phyloP scores from a whole-genome alignment of 2,329 filamentous ascomycete genomes.

The Phoma sp. region DNA sequence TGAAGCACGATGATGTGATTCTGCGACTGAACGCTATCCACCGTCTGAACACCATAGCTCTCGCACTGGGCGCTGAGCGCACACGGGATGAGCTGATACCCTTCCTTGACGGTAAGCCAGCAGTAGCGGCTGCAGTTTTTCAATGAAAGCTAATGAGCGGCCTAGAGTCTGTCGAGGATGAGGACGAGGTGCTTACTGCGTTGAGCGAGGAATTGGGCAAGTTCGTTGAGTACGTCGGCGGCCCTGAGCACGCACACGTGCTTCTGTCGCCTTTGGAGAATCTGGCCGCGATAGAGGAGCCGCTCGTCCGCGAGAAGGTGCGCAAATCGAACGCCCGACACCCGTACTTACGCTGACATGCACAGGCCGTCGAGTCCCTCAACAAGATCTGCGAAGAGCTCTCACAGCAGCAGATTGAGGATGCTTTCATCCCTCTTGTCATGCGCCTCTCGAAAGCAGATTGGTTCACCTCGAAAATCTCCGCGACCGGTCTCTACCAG shows the following conservation, averaged over 20 bases:
- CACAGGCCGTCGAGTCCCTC: conserved; percentile 92
- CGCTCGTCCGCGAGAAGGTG: conserved; percentile 96
- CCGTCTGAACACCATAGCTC: conserved; percentile 95
- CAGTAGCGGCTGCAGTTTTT: not conserved
- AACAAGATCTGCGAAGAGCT: conserved; percentile 98
- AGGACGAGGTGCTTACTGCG: conserved; percentile 96
- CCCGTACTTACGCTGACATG: conserved; percentile 34
- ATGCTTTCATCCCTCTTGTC: conserved; percentile 95
- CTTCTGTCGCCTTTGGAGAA: conserved; percentile 97
- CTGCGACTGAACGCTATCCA: conserved; percentile 98
- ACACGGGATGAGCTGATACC: conserved; percentile 98
- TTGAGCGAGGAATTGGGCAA: conserved; percentile 94
- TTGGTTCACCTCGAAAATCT: conserved; percentile 99
- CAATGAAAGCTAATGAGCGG: conserved; percentile 41
- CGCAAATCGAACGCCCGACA: not conserved
- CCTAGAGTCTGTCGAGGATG: conserved; percentile 96
- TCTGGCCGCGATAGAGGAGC: conserved; percentile 96
- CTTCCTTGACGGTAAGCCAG: conserved; percentile 89
- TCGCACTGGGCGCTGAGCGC: conserved; percentile 92
- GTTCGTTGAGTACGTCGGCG: conserved; percentile 98
- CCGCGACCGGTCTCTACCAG: conserved; percentile 93
- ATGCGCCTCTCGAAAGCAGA: conserved; percentile 97
- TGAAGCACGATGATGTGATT: conserved; percentile 99
- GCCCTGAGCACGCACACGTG: conserved; percentile 91
- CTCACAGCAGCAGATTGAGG: conserved; percentile 90